Percentiles rank a stretch among this genome's conserved stretches.
Evolutionary conservation across 106 monocot genomes (phyloP).

Genomic region (Allium sativum): DNA sequence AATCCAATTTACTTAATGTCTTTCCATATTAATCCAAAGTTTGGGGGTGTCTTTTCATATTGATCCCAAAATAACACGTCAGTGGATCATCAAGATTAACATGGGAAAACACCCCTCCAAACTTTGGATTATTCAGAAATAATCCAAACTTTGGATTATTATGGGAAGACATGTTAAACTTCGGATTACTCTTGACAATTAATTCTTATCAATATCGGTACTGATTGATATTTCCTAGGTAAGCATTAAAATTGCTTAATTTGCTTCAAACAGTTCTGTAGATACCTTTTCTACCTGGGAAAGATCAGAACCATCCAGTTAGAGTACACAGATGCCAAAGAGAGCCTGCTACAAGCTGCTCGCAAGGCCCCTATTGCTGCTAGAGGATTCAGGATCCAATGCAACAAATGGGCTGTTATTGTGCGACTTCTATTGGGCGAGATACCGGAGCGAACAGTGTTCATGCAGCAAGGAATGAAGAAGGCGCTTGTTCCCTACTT

Average conservation of each 20-base stretch:
- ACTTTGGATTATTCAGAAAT: no score
- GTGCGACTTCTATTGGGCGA: conserved; percentile 88
- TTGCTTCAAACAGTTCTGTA: conserved; percentile 46
- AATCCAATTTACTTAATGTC: no score
- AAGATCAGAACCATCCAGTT: conserved; percentile 95
- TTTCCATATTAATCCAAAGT: no score
- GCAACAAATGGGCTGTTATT: conserved; percentile 93
- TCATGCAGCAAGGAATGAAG: conserved; percentile 99
- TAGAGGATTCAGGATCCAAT: conserved; percentile 77
- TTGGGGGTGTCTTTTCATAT: no score
- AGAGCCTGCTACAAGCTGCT: conserved; percentile 89
- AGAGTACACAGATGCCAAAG: conserved; percentile 97
- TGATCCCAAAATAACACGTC: no score
- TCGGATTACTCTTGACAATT: no score
- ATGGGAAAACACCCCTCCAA: no score
- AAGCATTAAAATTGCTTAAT: background rate
- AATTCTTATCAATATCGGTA: background rate
- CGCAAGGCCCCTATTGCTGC: conserved; percentile 82
- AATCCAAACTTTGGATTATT: no score
- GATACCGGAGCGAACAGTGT: conserved; percentile 90
- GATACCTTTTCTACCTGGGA: conserved; percentile 86
- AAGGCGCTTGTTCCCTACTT: conserved; percentile 79
- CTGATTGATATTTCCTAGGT: background rate
- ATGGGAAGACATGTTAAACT: no score
- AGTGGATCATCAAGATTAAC: no score